Evolutionary conservation across 306 rosid species (phyloP), one percentile per base, ranked within the genome.

Genomic region (Datisca glomerata): DNA sequence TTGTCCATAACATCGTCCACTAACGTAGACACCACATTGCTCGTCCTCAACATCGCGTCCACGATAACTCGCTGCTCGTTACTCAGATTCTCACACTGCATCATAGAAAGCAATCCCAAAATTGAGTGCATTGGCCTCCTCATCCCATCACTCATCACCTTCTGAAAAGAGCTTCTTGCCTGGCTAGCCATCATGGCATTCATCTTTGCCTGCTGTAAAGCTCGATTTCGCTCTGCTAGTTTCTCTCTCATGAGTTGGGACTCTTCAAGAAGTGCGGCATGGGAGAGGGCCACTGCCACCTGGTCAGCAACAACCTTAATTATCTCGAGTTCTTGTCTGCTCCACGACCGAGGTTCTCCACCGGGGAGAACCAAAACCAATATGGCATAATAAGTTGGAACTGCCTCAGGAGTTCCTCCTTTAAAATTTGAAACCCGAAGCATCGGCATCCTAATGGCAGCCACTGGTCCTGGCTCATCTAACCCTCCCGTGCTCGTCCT

Each of bases 151-250:
- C 94, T 78, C 99, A 85, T 91, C 59, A 91, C 96, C 63, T 75
- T 80, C 69, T 85, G 99, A 70, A 91, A 91, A 1, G 92, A 61
- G 43, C 58, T 69, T 61, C 96, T 80, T 21, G 99, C 96, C 40
- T 85, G 94, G 66, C 96, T 91, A n/a, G 99, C 99, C 94, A 75
- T 64, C 99, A 91, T 66, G 39, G 99, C 99, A 41, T 78, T 79
- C 78, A 51, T 71, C 64, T 34, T 71, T 8, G 91, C 96, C 69
- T 61, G 86, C 52, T 91, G 99, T 70, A 91, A 70, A 11, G 80
- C 99, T 63, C 92, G 96, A 55, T 91, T 91, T 64, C 74, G 93
- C 68, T 85, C 99, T 10, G 73, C 99, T 74, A 91, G 74, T 49
- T 85, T 73, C 51, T 91, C 96, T 52, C 99, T 73, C 99, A 91